Conservation (phyloP, 176 grass and related monocot genomes). For the Oryza australiensis region DNA sequence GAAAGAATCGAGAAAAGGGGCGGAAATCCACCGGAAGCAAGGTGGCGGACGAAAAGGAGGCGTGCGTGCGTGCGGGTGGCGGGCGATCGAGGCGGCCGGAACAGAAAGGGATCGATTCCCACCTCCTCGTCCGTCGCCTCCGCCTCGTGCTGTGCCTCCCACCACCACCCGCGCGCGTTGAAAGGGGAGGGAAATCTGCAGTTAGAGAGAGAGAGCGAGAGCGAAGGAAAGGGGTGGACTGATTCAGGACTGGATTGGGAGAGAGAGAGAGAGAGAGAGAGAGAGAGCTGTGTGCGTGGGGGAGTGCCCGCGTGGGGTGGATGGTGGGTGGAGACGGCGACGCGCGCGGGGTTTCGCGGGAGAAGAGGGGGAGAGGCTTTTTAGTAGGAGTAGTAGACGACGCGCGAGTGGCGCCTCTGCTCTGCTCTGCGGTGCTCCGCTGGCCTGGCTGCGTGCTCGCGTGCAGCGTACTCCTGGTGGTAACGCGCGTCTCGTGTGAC, state of each 20-base stretch:
- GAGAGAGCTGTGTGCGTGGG: slow-evolving; percentile 1
- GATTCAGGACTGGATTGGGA: slow-evolving; percentile 7
- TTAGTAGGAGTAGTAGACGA: slow-evolving; percentile 14
- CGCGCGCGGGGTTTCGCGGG: slow-evolving; percentile 2
- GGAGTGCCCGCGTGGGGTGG: slow-evolving; percentile 6
- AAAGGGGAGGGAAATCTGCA: slow-evolving; percentile 27
- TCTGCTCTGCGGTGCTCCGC: not conserved
- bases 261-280: not conserved
- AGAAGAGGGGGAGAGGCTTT: not conserved
- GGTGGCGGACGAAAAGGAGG: slow-evolving; percentile 26
- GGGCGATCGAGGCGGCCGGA: not conserved
- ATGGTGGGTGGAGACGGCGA: not conserved
- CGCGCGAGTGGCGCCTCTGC: not conserved
- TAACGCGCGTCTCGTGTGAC: not conserved
- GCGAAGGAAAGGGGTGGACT: not conserved
- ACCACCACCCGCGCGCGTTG: slow-evolving; percentile 32
- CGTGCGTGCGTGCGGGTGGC: slow-evolving; percentile 5
- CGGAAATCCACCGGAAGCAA: slow-evolving; percentile 4
- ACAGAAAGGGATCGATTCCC: slow-evolving; percentile 20
- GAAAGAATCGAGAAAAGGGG: not conserved
- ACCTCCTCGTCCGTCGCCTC: not conserved
- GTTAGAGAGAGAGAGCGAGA: not conserved
- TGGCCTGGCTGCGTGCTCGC: not conserved
- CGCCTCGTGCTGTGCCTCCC: not conserved
- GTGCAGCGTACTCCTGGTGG: not conserved